Percentiles rank a stretch among this genome's conserved stretches.
phyloP scores from a whole-genome alignment of 768 basidiomycete genomes.

The Rhizopogon sp. region DNA sequence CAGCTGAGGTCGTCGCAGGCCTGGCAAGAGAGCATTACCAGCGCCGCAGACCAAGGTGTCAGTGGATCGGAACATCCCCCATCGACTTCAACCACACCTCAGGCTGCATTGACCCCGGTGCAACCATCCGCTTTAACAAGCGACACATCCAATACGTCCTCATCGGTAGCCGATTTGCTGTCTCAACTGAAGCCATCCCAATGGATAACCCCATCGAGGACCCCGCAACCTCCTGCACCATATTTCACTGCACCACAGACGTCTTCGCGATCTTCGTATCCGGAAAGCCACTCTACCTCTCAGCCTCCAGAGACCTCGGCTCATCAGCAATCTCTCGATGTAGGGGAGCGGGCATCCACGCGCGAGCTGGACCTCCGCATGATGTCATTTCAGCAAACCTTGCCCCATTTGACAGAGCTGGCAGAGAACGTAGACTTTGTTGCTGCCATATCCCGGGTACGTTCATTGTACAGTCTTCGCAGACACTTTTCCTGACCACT shows the following conservation, averaged over 20 bases:
- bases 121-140: constrained; percentile 4
- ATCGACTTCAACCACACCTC: not conserved
- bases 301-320: constrained; percentile 8
- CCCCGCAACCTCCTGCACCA: constrained; percentile 5
- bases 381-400: constrained; percentile 64
- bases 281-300: constrained; percentile 1
- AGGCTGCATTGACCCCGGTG: constrained; percentile 5
- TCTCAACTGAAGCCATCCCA: no score
- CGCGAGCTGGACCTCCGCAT: constrained; percentile 35
- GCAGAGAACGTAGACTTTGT: constrained; percentile 50
- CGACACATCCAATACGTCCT: constrained; percentile 18
- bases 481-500: constrained; percentile 4
- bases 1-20: constrained; percentile 62
- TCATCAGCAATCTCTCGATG: not conserved
- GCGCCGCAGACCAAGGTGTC: not conserved
- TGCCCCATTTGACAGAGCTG: constrained; percentile 60
- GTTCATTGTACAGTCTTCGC: constrained; percentile 6
- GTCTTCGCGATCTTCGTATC: constrained; percentile 7
- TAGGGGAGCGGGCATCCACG: constrained; percentile 3
- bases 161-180: constrained; percentile 49
- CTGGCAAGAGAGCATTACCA: constrained; percentile 51
- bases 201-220: constrained; percentile 1
- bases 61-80: not conserved
- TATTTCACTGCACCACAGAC: constrained; percentile 4
- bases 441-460: constrained; percentile 42